phyloP scores from a whole-genome alignment of 352 stramenopile species.

The Phytophthora pistaciae region DNA sequence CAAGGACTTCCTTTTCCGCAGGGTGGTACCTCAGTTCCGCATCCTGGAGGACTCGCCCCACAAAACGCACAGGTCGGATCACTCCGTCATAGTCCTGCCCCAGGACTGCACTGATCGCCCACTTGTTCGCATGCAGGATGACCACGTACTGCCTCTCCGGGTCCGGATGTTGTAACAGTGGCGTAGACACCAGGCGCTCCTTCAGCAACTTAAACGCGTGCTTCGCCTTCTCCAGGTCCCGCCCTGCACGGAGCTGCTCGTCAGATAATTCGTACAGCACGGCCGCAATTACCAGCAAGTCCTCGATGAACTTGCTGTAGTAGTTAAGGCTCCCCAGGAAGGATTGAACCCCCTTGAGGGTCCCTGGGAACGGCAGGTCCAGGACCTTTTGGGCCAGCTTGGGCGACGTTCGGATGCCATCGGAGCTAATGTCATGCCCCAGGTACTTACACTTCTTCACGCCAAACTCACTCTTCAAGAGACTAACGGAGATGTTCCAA shows the following conservation, averaged over 20 bases:
- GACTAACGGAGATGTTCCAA: conserved; percentile 30
- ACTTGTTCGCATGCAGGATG: conserved; percentile 29
- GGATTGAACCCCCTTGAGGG: conserved; percentile 12
- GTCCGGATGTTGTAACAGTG: conserved; percentile 22
- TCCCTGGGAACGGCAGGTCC: conserved; percentile 11
- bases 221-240: conserved; percentile 24
- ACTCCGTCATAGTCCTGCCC: conserved; percentile 37
- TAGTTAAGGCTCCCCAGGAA: conserved; percentile 24
- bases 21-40: conserved; percentile 5
- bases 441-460: conserved; percentile 19
- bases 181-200: conserved; percentile 21
- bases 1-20: conserved; percentile 3
- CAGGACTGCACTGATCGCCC: conserved; percentile 35
- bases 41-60: conserved; percentile 12
- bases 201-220: conserved; percentile 39
- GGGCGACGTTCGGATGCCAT: conserved; percentile 14
- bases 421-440: conserved; percentile 13
- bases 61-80: conserved; percentile 32
- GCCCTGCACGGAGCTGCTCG: conserved; percentile 18
- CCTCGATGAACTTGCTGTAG: conserved; percentile 39
- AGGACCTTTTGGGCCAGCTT: conserved; percentile 13
- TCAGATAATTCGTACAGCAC: conserved; percentile 9
- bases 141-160: conserved; percentile 24
- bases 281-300: conserved; percentile 9
- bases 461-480: conserved; percentile 32